Evolutionary conservation across 345 rosid genomes (phyloP), one percentile per base, ranked within the genome.

Genomic region (Eucalyptus erythrocorys): DNA sequence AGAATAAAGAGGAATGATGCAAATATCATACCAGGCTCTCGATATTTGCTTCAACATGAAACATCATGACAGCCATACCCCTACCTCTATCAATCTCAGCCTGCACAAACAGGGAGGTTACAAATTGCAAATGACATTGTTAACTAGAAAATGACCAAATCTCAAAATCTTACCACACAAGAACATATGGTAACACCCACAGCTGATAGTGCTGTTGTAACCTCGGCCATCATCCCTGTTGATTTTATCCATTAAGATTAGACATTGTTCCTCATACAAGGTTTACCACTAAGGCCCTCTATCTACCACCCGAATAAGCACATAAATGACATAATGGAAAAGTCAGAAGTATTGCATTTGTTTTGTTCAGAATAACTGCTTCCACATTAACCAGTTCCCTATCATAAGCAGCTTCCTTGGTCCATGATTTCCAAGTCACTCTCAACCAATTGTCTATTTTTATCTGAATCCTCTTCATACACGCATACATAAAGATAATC

Each of bases 11-110:
- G 89, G 45, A 79, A 88, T 48, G 30, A 81, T 71, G 48, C 68
- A 87, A 87, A 85, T 61, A 86, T 88, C 64, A 51, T 95, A 95
- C 99, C 99, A 98, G 91, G 92, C 87, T 89, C 89, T 98, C 98
- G 50, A 90, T 92, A 90, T 90, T 91, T 88, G 95, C 97, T 93
- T 98, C 99, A 9, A 98, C 91, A 80, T 96, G 99, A 93, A 98
- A 95, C 87, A 98, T 88, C 95, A 96, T 95, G 89, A 97, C 98
- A 32, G 98, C 98, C 94, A 98, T 92, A 91, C 98, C 99, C 91
- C 96, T 93, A 90, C 96, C 97, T 92, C 95, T 94, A 89, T 98
- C 99, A 89, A 93, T 94, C 93, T 98, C 99, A 45, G 97, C 96
- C 99, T 98, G 43, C 84, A 40, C 22, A 76, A 11, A 37, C 30